A percentile compares a stretch with the other conserved stretches of the same genome.
phyloP scores from a whole-genome alignment of 106 monocot species.

The Hemerocallis citrina region DNA sequence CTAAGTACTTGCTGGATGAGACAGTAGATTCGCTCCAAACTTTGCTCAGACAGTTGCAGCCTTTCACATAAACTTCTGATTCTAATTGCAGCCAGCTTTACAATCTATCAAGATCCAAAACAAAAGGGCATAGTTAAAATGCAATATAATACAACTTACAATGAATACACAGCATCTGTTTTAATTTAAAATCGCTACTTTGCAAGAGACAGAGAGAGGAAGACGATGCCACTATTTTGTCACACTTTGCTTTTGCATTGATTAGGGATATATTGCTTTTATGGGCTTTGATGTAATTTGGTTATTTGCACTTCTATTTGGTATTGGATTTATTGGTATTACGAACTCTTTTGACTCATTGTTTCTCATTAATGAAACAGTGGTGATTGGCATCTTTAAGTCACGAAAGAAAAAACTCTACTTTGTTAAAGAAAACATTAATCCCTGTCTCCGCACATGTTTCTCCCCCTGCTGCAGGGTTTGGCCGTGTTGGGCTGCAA shows the following conservation, averaged over 20 bases:
- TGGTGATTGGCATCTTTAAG: no score
- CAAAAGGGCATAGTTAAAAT: background rate
- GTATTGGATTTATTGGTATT: no score
- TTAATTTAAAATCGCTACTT: no score
- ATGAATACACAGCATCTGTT: background rate
- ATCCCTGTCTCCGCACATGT: constrained; percentile 88
- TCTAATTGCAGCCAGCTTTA: constrained; percentile 81
- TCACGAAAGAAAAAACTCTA: constrained; percentile 16
- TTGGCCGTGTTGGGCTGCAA: constrained; percentile 86
- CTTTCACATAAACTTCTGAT: constrained; percentile 88
- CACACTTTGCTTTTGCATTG: no score
- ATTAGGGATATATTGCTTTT: no score
- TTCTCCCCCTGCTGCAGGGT: constrained; percentile 74
- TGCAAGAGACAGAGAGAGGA: no score
- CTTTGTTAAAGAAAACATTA: constrained; percentile 85
- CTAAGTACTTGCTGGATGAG: constrained; percentile 82
- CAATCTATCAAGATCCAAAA: constrained; percentile 30
- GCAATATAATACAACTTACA: background rate
- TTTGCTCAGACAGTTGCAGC: constrained; percentile 61
- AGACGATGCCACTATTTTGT: no score
- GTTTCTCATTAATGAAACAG: no score
- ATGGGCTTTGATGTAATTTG: no score
- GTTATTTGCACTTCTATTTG: no score
- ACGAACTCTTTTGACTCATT: no score
- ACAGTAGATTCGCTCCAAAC: constrained; percentile 58